Evolutionary conservation across 1,139 yeast species (phyloP).

Genomic region (Tardiomyces blankii): DNA sequence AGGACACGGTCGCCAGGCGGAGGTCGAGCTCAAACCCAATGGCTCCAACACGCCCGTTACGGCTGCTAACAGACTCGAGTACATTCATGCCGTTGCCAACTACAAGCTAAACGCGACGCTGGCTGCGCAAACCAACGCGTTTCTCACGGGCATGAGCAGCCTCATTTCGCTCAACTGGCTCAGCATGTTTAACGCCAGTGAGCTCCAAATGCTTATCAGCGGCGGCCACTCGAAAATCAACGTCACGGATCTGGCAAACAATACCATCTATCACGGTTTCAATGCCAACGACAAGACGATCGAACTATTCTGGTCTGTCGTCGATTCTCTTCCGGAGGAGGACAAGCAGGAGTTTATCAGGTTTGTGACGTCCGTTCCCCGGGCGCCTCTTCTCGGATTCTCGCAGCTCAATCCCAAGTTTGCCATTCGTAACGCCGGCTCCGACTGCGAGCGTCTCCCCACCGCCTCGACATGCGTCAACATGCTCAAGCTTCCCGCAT

Average conservation of each 20-base stretch:
- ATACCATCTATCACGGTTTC: conserved; percentile 64
- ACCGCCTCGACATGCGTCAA: conserved; percentile 93
- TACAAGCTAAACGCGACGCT: conserved; percentile 63
- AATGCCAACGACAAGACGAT: conserved; percentile 41
- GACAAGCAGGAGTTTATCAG: conserved; percentile 58
- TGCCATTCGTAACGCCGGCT: conserved; percentile 69
- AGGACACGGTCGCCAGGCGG: conserved; percentile 27
- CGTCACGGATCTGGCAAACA: conserved; percentile 50
- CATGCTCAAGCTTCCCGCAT: conserved; percentile 74
- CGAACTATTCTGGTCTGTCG: conserved; percentile 60
- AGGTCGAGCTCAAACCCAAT: conserved; percentile 48
- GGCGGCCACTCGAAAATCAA: conserved; percentile 69
- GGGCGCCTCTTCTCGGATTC: conserved; percentile 89
- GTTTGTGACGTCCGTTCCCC: conserved; percentile 84
- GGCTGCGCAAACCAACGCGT: conserved; percentile 47
- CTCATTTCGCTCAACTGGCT: conserved; percentile 69
- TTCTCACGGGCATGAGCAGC: conserved; percentile 59
- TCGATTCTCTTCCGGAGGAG: conserved; percentile 51
- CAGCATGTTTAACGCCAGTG: conserved; percentile 72
- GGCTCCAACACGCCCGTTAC: conserved; percentile 51
- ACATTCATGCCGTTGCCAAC: conserved; percentile 68
- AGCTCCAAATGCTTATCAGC: conserved; percentile 73
- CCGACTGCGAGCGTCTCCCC: conserved; percentile 49
- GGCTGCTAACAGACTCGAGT: conserved; percentile 53
- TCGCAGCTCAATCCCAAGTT: conserved; percentile 61